Base-by-base conservation (phyloP, 1,284 basidiomycete genomes). In the Sporisorium reilianum region DNA sequence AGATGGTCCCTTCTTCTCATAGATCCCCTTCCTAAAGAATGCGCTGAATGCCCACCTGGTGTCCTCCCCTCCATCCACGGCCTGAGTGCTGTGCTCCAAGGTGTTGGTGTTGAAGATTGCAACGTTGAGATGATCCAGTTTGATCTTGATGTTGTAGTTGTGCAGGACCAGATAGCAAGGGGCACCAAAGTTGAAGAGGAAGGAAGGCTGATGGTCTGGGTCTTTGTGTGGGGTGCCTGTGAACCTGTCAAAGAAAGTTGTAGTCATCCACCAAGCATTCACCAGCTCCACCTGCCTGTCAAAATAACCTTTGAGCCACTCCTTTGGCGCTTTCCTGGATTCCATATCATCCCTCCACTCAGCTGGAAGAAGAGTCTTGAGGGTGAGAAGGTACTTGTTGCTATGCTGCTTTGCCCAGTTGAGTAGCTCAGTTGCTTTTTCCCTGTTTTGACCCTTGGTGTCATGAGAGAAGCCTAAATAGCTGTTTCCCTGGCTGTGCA, bases 1-100 rank as follows among this genome's bases (percentile, higher is more conserved):
- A 32, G 48, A 30, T 18, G 48, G 48, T 18, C 48, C 48, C 16
- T 25, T 41, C 20, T 41, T 11, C 7, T 25, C 18, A 8, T 26
- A 26, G 51, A 53, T 53, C 14, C 32, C 20, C 23, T 26, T 23
- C 53, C 41, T 44, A 9, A 30, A 55, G 32, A 36, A 55, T 16
- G 53, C 53, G 44, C 53, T 55, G 53, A 55, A 55, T 7, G 53
- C 53, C 53, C 53, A 55, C 53, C 53, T 55, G 11, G 12, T 23
- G 30, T 41, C 28, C 6, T 30, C 14, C 7, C 44, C 53, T 7
- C 26, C 26, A 2, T 53, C 53, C 28, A 38, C 30, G 6, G 41
- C 54, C 28, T 20, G 14, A 11, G 44, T 55, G 25, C 44, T 55
- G 22, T 55, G 54, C 6, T 5, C 12, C 2, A 55, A 4, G 3